Base-by-base conservation (phyloP, 2,329 filamentous ascomycete species). In the Paraphaeosphaeria sporulosa region DNA sequence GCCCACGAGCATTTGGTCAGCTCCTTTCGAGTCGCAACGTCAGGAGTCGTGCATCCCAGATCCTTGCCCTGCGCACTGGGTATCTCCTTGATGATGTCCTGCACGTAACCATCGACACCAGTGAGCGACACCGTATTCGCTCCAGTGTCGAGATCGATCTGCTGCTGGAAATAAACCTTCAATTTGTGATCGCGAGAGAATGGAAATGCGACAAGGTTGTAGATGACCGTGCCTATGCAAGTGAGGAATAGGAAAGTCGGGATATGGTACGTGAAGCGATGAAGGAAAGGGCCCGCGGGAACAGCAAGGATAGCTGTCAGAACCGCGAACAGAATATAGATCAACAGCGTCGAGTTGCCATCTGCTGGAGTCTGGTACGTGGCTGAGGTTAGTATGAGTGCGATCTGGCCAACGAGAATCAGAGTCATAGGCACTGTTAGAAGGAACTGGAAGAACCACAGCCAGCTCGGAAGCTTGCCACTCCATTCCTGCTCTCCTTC, bases 141-240 rank as follows among this genome's bases (percentile, higher is more conserved):
- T n/a, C 89, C 89, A 4, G 84, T 87, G 65, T 83, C 90, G 10
- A 97, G 85, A 66, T 97, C 87, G 50, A 97, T 82, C 10, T 86
- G 86, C 75, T 99, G 94, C 52, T 91, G 82, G 76, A 98, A 97
- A 77, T 89, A 96, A 50, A 94, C 84, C 78, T 98, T 98, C 76
- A 96, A 87, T 40, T 92, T 87, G 73, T 89, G 91, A 60, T 88
- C 85, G 23, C 86, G 80, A 0, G 92, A 95, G 78, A 98, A 98
- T 0, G 95, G 95, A 76, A 97, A 97, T 1, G 91, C 92, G 2
- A 87, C 80, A 4, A 97, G 85, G 72, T 96, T 96, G 81, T 97
- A 98, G 58, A 94, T 85, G 30, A 96, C 80, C 1, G 93, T 96
- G 32, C 84, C 91, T 25, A 87, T 71, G 62, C 93, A 92, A 9